Base-by-base conservation (phyloP, 1,139 yeast species). In the Scheffersomyces segobiensis region DNA sequence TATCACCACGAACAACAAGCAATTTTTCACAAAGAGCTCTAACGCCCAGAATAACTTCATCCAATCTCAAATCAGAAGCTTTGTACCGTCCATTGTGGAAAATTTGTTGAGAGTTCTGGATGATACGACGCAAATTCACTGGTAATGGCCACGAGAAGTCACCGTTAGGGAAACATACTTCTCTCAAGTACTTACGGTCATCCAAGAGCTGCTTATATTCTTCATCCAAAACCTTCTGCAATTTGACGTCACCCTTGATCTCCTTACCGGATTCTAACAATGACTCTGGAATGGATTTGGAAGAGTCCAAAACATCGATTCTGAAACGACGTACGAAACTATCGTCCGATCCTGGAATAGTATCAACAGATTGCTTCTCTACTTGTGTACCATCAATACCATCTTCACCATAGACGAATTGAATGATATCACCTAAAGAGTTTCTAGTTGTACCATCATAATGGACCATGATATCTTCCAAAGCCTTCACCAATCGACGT, bases 321-420 rank as follows among this genome's bases (percentile, higher is more conserved):
- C 91, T 87, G 78, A 91, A 96, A 64, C 96, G 87, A 68, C 83
- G 84, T 65, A 90, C 97, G 71, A 96, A 96, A 17, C 88, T 84
- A 18, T 78, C 86, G 73, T 91, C 92, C 5, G 97, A 89, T 17
- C 98, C 98, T 50, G 98, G 97, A 69, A 96, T 91, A 2, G 98
- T 90, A 72, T 96, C 99, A 61, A 96, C 86, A n/a, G 97, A 86
- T 77, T 96, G 99, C 72, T 91, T 92, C 74, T 96, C 99, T 60
- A 96, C 98, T 73, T 93, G 97, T 47, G 98, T 91, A 70, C 97
- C 99, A 80, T 96, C 99, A 69, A 96, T 83, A 77, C 99, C 99
- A 79, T 96, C 99, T 76, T 96, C 99, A 82, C 99, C 99, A 71
- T 96, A 96, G 61, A 93, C 86, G 76, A 96, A 95, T 79, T 96